These are phyloP conservation scores for Schizosaccharomyces versatilis DNA, from an alignment of 1,139 yeast genomes.

Conservation along the genomic window DNA sequence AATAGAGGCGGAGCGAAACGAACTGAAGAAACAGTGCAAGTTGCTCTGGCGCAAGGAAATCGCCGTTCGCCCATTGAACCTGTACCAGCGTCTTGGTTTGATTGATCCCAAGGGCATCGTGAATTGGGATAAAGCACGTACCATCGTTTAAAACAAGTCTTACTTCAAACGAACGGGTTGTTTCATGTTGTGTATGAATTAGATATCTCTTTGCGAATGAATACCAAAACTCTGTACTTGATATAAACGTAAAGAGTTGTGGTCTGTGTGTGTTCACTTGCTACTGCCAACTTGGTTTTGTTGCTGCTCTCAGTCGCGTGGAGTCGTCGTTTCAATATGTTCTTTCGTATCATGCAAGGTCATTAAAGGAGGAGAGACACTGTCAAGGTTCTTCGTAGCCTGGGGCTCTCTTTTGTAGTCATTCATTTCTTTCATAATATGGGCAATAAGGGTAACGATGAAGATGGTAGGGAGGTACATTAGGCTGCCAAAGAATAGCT, in stretches of 20 bases:
- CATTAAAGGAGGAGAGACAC: background rate
- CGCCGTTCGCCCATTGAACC: conserved; percentile 6
- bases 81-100: conserved; percentile 9
- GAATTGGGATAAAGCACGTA: background rate
- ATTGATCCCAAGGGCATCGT: conserved; percentile 4
- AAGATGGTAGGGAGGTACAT: conserved; percentile 82
- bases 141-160: too few relatives aligned
- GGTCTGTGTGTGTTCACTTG: too few relatives aligned
- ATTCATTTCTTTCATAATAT: conserved; percentile 22
- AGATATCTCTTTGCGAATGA: too few relatives aligned
- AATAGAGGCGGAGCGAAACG: background rate
- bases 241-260: too few relatives aligned
- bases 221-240: too few relatives aligned
- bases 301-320: too few relatives aligned
- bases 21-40: conserved; percentile 3
- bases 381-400: background rate
- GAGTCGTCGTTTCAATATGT: too few relatives aligned
- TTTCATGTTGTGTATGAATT: too few relatives aligned
- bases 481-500: conserved; percentile 83
- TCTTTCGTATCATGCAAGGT: too few relatives aligned
- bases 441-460: conserved; percentile 80
- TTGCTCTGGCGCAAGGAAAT: conserved; percentile 6
- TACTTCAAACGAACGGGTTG: too few relatives aligned
- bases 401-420: background rate
- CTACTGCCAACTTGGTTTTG: too few relatives aligned